phyloP scores from a whole-genome alignment of 2,329 filamentous ascomycete species.

The Fusarium sp. region DNA sequence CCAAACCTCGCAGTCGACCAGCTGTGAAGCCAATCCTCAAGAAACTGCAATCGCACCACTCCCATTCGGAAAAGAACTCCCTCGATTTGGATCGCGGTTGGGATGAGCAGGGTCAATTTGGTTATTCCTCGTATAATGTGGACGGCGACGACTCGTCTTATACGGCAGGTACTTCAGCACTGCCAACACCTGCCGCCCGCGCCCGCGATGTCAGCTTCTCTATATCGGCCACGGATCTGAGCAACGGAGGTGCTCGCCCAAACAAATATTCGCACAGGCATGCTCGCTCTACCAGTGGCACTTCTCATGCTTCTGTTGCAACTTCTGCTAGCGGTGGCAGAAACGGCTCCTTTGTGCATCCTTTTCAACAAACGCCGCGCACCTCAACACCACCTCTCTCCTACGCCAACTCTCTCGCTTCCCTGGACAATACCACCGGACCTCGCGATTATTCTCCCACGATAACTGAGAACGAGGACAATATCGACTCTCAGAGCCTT shows the following conservation, averaged over 20 bases:
- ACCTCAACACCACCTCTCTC: slow-evolving; percentile 68
- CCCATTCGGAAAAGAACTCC: slow-evolving; percentile 69
- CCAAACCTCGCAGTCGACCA: slow-evolving; percentile 58
- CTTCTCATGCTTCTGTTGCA: slow-evolving; percentile 65
- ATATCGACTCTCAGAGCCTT: slow-evolving; percentile 43
- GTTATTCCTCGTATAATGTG: slow-evolving; percentile 42
- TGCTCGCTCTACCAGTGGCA: slow-evolving; percentile 66
- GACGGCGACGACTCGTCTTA: slow-evolving; percentile 41
- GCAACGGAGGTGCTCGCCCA: slow-evolving; percentile 40
- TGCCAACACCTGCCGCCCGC: slow-evolving; percentile 30
- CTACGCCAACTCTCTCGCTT: slow-evolving; percentile 65
- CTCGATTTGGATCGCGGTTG: slow-evolving; percentile 69
- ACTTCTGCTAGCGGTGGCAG: slow-evolving; percentile 64
- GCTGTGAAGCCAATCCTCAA: slow-evolving; percentile 71
- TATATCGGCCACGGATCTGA: slow-evolving; percentile 49
- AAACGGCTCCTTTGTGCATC: slow-evolving; percentile 66
- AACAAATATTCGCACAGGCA: slow-evolving; percentile 65
- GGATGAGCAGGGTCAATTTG: slow-evolving; percentile 60
- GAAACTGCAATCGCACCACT: slow-evolving; percentile 59
- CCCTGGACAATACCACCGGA: slow-evolving; percentile 54
- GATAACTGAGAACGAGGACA: slow-evolving; percentile 63
- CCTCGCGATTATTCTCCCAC: slow-evolving; percentile 64
- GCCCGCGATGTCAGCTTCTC: slow-evolving; percentile 59
- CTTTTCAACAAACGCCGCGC: slow-evolving; percentile 71
- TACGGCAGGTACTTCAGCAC: slow-evolving; percentile 36